Evolutionary conservation across 352 stramenopile genomes (phyloP), one percentile per base, ranked within the genome.

Genomic region (Pythium rhizo-oryzae): DNA sequence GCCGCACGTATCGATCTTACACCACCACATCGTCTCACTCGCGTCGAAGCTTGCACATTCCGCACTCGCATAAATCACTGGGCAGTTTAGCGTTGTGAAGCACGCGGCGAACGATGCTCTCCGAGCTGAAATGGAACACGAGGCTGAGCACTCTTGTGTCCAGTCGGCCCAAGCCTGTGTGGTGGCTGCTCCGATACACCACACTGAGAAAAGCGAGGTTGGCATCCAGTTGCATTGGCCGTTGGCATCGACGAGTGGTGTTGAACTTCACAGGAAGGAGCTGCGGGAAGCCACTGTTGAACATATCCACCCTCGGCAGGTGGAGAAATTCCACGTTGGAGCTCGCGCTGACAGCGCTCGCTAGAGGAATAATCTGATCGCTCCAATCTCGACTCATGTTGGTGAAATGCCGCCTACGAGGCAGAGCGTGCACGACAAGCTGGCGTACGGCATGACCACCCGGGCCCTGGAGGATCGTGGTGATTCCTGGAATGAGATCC

Each of bases 121-220:
- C 50, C 5, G 24, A 28, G 11, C 37, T 46, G n/a, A 67, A 67
- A 16, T 21, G 24, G 16, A 67, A 67, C 1, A 67, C 58, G 19
- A 52, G 24, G 41, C 33, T 12, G 1, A 67, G 23, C 23, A 67
- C 60, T 11, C 33, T 46, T 23, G 49, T n/a, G 51, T 67, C 60
- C 7, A 67, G 24, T 19, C 23, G 49, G 12, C 60, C n/a, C 8
- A 54, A 7, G 24, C 60, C 54, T 3, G 37, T 24, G 35, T 50
- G 13, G 11, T 8, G 12, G 23, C 18, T 16, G 11, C 25, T 59
- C 16, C 50, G 49, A 37, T 44, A 60, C 13, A 60, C 47, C 6
- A 56, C 59, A 24, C 60, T 67, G 12, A 67, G 49, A 44, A 67
- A 67, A 15, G 60, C 60, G 50, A 67, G 60, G 24, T 67, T 67